A percentile compares a stretch with the other conserved stretches of the same genome.
Evolutionary conservation across 2,329 filamentous ascomycete genomes (phyloP).

Genomic region (Ophiostoma ulmi): DNA sequence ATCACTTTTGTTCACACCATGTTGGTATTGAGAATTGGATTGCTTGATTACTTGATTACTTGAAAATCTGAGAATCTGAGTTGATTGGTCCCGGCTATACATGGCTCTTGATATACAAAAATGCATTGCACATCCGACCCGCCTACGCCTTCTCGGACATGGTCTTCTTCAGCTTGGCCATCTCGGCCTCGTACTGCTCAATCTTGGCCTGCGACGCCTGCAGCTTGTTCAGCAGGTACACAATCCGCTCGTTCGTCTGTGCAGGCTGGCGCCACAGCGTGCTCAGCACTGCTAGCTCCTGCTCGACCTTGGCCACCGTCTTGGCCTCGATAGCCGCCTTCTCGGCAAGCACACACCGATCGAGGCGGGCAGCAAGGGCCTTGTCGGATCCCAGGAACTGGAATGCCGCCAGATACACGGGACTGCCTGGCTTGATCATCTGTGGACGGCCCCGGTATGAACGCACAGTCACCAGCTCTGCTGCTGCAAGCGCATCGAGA

Average conservation of each 20-base stretch:
- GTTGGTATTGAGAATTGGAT: background rate
- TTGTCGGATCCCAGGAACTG: constrained; percentile 62
- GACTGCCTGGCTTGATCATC: constrained; percentile 72
- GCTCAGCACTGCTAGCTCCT: constrained; percentile 67
- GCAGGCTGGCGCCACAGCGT: constrained; percentile 63
- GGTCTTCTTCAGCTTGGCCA: constrained; percentile 65
- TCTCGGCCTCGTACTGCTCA: constrained; percentile 66
- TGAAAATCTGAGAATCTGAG: background rate
- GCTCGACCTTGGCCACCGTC: constrained; percentile 72
- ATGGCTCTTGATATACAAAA: background rate
- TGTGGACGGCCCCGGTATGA: constrained; percentile 71
- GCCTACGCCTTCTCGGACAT: constrained; percentile 39
- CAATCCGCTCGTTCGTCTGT: constrained; percentile 60
- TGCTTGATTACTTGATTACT: too few relatives aligned
- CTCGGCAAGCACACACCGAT: constrained; percentile 64
- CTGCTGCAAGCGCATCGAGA: constrained; percentile 73
- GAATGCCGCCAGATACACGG: constrained; percentile 83
- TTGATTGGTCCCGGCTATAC: background rate
- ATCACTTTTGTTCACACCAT: background rate
- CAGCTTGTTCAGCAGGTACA: constrained; percentile 71
- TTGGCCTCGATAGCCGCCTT: constrained; percentile 66
- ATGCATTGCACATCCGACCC: background rate
- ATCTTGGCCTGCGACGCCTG: constrained; percentile 70
- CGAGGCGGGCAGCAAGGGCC: constrained; percentile 68
- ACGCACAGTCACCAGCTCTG: constrained; percentile 76